These are phyloP conservation scores for Ophiorrhiza pumila DNA, from an alignment of 257 asterid genomes.

Conservation along the genomic window DNA sequence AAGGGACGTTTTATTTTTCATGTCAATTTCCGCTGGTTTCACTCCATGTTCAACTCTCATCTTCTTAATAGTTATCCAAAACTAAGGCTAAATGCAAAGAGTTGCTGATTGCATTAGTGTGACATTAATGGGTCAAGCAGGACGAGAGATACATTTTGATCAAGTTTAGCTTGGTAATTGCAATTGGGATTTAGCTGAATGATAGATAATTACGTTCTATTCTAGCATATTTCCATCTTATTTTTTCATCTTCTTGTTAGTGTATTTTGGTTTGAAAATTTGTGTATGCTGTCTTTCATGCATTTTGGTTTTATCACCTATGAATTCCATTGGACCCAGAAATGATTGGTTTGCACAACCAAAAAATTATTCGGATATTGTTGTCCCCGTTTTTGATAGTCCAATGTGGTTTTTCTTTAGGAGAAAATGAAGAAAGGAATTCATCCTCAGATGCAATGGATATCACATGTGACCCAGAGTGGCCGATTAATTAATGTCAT, in stretches of 20 bases:
- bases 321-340: no score
- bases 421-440: conserved; percentile 71
- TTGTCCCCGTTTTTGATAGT: background rate
- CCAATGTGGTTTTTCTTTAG: conserved; percentile 28
- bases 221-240: background rate
- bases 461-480: conserved; percentile 71
- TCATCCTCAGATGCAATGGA: conserved; percentile 82
- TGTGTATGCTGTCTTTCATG: background rate
- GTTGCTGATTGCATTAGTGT: background rate
- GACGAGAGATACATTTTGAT: background rate
- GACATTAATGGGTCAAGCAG: background rate
- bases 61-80: no score
- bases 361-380: no score
- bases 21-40: background rate
- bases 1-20: background rate
- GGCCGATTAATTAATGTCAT: conserved; percentile 56
- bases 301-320: background rate
- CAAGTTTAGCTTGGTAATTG: no score
- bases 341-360: no score
- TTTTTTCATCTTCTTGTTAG: background rate
- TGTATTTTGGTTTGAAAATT: background rate
- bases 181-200: background rate
- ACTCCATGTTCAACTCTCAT: background rate
- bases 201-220: background rate
- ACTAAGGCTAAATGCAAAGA: background rate